A percentile compares a stretch with the other conserved stretches of the same genome.
These are phyloP conservation scores for Rhizopogon sp. DNA, from an alignment of 768 basidiomycete genomes.

Conservation along the genomic window DNA sequence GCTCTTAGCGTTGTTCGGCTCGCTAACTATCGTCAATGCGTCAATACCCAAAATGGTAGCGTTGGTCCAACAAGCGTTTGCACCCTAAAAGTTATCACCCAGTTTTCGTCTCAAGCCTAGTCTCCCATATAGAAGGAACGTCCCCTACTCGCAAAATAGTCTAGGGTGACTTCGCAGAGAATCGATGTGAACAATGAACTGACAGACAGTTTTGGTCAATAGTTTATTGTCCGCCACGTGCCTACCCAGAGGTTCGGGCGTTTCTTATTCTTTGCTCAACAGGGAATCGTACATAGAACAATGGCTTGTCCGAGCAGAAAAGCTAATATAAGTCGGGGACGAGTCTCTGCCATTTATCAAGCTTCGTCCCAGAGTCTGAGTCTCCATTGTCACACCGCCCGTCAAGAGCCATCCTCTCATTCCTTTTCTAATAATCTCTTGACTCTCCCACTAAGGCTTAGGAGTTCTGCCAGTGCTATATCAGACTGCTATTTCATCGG, in stretches of 20 bases:
- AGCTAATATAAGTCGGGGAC: conserved; percentile 16
- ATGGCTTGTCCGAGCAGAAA: conserved; percentile 4
- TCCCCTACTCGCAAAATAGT: no score
- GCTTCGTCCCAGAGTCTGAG: conserved; percentile 1
- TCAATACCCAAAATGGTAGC: neutral
- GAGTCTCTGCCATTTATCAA: neutral
- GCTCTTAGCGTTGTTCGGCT: neutral
- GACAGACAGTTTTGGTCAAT: neutral
- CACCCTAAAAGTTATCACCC: neutral
- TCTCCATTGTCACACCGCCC: neutral
- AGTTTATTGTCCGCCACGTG: conserved; percentile 9
- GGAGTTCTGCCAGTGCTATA: no score
- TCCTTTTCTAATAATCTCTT: no score
- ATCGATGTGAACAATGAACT: neutral
- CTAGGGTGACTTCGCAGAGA: no score
- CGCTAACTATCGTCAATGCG: neutral
- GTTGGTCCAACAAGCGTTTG: neutral
- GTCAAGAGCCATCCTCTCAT: neutral
- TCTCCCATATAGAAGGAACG: no score
- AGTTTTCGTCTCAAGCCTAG: neutral
- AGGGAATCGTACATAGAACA: conserved; percentile 10
- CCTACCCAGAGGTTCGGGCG: neutral
- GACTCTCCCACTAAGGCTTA: no score
- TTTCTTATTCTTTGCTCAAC: neutral
- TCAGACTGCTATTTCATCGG: conserved; percentile 11